Evolutionary conservation across 1,139 yeast species (phyloP).

Genomic region (Geotrichum fermentans): DNA sequence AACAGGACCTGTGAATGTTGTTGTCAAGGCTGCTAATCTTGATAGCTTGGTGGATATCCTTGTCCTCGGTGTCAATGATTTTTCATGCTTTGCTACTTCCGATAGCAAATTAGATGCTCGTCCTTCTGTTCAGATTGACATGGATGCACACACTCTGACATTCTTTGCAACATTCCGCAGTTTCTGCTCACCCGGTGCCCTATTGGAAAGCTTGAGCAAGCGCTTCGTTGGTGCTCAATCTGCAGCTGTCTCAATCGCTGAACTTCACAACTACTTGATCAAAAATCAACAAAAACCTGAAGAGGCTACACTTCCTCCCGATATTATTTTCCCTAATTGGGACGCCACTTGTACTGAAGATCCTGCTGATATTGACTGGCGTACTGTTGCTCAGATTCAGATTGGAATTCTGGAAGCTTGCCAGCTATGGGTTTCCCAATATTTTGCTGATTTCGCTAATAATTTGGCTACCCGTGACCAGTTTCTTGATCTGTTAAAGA

Average conservation of each 20-base stretch:
- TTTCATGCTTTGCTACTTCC: constrained; percentile 45
- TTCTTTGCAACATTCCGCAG: constrained; percentile 63
- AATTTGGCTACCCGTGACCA: constrained; percentile 57
- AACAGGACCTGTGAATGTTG: constrained; percentile 39
- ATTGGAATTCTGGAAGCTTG: constrained; percentile 77
- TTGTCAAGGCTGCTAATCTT: constrained; percentile 55
- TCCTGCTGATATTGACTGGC: constrained; percentile 45
- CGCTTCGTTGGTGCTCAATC: constrained; percentile 57
- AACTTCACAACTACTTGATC: background rate
- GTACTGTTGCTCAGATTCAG: constrained; percentile 65
- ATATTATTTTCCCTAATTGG: constrained; percentile 39
- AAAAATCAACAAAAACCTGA: constrained; percentile 20
- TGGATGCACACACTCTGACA: constrained; percentile 54
- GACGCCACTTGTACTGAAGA: constrained; percentile 33
- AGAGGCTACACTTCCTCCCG: background rate
- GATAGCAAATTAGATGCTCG: constrained; percentile 34
- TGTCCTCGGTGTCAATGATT: constrained; percentile 57
- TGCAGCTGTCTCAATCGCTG: constrained; percentile 50
- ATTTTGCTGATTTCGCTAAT: constrained; percentile 70
- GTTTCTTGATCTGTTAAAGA: constrained; percentile 61
- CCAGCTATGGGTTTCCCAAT: constrained; percentile 64
- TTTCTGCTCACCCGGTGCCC: constrained; percentile 51
- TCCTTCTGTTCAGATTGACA: constrained; percentile 48
- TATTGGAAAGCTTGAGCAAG: constrained; percentile 48
- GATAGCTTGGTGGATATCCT: constrained; percentile 58